A percentile compares a stretch with the other conserved stretches of the same genome.
These are phyloP conservation scores for Trypanosomatidae sp. DNA, from an alignment of 208 protist species.

Conservation along the genomic window DNA sequence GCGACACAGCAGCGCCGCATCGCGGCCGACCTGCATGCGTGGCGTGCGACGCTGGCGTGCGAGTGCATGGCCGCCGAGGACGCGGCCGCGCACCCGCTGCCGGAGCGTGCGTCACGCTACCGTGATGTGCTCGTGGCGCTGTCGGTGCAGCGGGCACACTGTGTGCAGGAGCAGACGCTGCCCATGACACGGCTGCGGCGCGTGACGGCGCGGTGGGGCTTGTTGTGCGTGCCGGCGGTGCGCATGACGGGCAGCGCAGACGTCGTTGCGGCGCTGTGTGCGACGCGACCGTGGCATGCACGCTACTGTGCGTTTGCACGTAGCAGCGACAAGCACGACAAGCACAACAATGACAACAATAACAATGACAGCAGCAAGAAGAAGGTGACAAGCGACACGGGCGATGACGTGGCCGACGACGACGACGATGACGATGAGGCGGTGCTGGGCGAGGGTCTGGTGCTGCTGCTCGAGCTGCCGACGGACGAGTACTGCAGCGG, in stretches of 20 bases:
- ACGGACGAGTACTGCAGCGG: neutral
- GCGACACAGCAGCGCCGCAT: conserved; percentile 16
- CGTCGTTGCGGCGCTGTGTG: conserved; percentile 12
- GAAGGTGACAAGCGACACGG: too few relatives aligned
- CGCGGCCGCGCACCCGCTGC: conserved; percentile 53
- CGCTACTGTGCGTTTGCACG: conserved; percentile 9
- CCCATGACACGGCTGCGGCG: conserved; percentile 9
- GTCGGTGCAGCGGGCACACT: conserved; percentile 26
- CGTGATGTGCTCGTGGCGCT: conserved; percentile 46
- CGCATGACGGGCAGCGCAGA: conserved; percentile 3
- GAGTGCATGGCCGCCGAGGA: conserved; percentile 50
- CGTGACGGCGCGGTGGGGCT: conserved; percentile 22
- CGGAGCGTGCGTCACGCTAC: conserved; percentile 26
- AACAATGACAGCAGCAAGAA: too few relatives aligned
- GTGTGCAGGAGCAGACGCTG: conserved; percentile 30
- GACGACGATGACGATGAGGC: too few relatives aligned
- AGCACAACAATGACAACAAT: too few relatives aligned
- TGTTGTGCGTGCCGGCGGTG: conserved; percentile 17
- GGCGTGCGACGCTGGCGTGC: conserved; percentile 21
- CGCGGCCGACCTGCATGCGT: conserved; percentile 27
- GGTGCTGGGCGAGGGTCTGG: too few relatives aligned
- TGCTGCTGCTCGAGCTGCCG: conserved; percentile 42
- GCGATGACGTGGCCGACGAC: too few relatives aligned
- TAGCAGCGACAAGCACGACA: conserved; percentile 1
- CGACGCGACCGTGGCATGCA: conserved; percentile 19